Base-by-base conservation (phyloP, 2,329 filamentous ascomycete genomes). In the Mycocentrospora acerina region DNA sequence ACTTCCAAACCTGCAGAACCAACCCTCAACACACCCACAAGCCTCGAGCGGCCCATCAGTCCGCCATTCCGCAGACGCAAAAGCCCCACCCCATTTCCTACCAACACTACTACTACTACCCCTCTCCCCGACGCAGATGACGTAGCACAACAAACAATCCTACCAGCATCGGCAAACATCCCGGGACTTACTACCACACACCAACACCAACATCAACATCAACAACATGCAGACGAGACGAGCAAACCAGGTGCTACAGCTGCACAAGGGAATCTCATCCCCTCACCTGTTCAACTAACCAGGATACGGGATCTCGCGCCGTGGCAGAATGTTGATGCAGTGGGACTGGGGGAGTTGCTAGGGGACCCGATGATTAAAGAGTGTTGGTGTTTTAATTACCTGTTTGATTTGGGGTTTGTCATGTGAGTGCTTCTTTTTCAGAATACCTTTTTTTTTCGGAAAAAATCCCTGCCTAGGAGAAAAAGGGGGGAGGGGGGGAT, bases 361-460 rank as follows among this genome's bases (percentile, higher is more conserved):
- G 81, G 85, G 0, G 82, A 90, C 59, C 85, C 86, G 0, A 72
- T 89, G 46, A 87, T 93, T 37, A 76, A 78, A 26, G 80, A 86
- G 57, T 81, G 79, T 47, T 87, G 83, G 83, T 75, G 83, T 37
- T 87, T 87, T 64, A 86, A 87, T 55, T 86, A 72, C 37, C 58
- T 86, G 2, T 79, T 85, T 46, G 78, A 86, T 48, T 63, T 84
- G 16, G 76, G 82, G 39, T 84, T 81, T 58, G 55, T 83, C 0
- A 80, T 83, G 78, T 66, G 55, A 44, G 65, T 52, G 8, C 16
- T 34, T 17, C 6, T 27, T n/a, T 27, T 27, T 27, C 15, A 18
- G 5, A 32, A 30, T 13, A 15, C 14, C 3, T n/a, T 8, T 10
- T 2, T 7, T 12, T 5, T 8, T 9, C 33, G 32, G 9, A 7